phyloP scores from a whole-genome alignment of 176 grass and related monocot species.

The Areca catechu region DNA sequence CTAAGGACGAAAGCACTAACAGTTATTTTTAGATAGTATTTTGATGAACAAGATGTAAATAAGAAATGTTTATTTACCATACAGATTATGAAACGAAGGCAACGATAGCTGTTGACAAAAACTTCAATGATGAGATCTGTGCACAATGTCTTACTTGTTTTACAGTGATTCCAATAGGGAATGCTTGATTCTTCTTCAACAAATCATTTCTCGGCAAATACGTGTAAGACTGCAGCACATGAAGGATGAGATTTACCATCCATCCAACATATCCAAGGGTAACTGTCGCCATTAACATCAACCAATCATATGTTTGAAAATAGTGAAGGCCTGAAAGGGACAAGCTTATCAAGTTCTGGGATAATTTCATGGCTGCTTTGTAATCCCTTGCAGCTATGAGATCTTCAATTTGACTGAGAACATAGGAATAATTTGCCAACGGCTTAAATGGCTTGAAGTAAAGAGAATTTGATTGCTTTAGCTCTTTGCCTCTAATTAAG shows the following conservation, averaged over 20 bases:
- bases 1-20: too few species aligned
- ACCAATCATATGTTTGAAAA: conserved; percentile 99
- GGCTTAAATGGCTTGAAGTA: conserved; percentile 88
- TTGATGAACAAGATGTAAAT: not conserved
- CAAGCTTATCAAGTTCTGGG: conserved; percentile 66
- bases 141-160: conserved; percentile 40
- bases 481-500: conserved; percentile 47
- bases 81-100: too few species aligned
- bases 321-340: conserved; percentile 89
- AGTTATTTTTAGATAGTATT: too few species aligned
- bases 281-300: conserved; percentile 90
- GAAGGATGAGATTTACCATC: conserved; percentile 82
- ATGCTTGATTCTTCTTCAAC: conserved; percentile 43
- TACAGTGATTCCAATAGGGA: conserved; percentile 31
- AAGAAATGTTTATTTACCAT: not conserved
- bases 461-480: conserved; percentile 71
- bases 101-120: too few species aligned
- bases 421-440: conserved; percentile 49
- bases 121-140: too few species aligned
- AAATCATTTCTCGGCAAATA: conserved; percentile 30
- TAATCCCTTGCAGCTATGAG: conserved; percentile 64
- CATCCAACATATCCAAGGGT: conserved; percentile 96
- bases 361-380: conserved; percentile 51
- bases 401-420: conserved; percentile 69
- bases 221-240: conserved; percentile 85